Conservation (phyloP, 257 asterid species). For the Paraleonurus japonicus region DNA sequence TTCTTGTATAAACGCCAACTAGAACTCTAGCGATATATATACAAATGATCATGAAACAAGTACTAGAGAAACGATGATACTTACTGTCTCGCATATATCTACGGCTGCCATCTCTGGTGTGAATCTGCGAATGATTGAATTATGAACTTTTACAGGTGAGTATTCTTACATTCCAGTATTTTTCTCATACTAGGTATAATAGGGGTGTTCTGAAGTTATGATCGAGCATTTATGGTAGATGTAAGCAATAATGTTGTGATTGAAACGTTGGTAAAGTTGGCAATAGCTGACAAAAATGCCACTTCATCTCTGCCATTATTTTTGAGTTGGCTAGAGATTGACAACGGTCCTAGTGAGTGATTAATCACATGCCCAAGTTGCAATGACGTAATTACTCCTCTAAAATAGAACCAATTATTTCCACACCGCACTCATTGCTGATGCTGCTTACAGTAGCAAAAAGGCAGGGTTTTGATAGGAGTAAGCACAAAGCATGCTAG, state of each 20-base stretch:
- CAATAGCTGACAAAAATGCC: conserved; percentile 62
- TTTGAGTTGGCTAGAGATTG: conserved; percentile 39
- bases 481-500: neutral
- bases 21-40: neutral
- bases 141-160: conserved; percentile 24
- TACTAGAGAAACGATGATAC: conserved; percentile 16
- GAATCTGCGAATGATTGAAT: conserved; percentile 22
- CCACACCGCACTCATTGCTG: conserved; percentile 21
- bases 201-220: conserved; percentile 25
- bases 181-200: conserved; percentile 20
- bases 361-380: conserved; percentile 49
- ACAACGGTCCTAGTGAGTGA: conserved; percentile 40
- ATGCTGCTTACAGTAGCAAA: conserved; percentile 15
- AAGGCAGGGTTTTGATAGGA: conserved; percentile 25
- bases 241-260: conserved; percentile 34
- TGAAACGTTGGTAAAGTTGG: conserved; percentile 39
- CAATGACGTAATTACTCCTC: conserved; percentile 25
- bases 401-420: conserved; percentile 27
- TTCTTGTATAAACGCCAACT: neutral
- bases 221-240: conserved; percentile 28
- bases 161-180: conserved; percentile 2
- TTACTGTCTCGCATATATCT: conserved; percentile 42
- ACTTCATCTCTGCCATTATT: conserved; percentile 44
- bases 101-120: conserved; percentile 42
- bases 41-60: neutral